Evolutionary conservation across 2,329 filamentous ascomycete genomes (phyloP).

Genomic region (Parastagonospora nodorum): DNA sequence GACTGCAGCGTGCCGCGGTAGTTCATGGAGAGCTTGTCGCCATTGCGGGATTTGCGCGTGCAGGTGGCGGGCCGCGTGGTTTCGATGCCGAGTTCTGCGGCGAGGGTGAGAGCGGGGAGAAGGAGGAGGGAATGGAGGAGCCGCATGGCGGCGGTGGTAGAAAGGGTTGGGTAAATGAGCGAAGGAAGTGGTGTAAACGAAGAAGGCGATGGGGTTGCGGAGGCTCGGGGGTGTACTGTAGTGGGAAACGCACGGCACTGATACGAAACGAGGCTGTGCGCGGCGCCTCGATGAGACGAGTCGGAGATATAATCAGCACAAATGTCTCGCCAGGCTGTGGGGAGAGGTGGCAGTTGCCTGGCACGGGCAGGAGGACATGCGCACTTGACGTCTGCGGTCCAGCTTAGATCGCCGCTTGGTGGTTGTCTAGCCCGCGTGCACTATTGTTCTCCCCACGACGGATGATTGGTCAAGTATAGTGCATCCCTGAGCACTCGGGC

Average conservation of each 20-base stretch:
- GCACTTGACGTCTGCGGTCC: neutral
- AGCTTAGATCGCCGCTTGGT: too few relatives aligned
- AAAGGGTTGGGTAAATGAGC: neutral
- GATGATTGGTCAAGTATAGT: neutral
- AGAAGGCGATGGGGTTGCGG: constrained; percentile 10
- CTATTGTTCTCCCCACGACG: too few relatives aligned
- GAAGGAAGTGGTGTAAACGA: neutral
- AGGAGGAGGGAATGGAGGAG: constrained; percentile 25
- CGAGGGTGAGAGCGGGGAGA: constrained; percentile 25
- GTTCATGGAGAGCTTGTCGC: constrained; percentile 55
- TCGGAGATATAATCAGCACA: neutral
- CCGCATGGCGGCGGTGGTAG: constrained; percentile 32
- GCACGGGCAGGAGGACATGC: neutral
- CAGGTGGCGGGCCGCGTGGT: constrained; percentile 50
- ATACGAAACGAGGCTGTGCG: constrained; percentile 10
- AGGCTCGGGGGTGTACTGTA: constrained; percentile 13
- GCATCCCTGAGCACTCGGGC: neutral
- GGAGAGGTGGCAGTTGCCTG: too few relatives aligned
- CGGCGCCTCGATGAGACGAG: neutral
- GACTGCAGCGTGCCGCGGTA: constrained; percentile 56
- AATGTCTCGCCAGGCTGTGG: too few relatives aligned
- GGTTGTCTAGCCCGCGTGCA: too few relatives aligned
- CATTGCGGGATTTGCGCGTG: constrained; percentile 50
- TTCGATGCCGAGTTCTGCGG: constrained; percentile 47
- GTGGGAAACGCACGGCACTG: neutral